phyloP scores from a whole-genome alignment of 192 early-diverging fungal species.

The Radiomyces spectabilis region DNA sequence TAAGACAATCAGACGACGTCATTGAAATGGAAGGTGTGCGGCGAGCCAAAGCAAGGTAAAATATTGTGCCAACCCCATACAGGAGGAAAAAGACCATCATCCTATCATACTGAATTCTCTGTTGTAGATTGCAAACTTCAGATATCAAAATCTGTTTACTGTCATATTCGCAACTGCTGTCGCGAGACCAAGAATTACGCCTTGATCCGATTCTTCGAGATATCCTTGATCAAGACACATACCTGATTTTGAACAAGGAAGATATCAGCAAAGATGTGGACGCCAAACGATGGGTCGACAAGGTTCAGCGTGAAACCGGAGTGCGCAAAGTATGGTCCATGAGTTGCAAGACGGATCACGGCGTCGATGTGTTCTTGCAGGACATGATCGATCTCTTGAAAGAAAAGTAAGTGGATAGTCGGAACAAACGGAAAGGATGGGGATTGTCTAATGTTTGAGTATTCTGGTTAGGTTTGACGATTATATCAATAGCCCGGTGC shows the following conservation, averaged over 20 bases:
- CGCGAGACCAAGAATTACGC: not conserved
- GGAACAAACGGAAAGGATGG: not conserved
- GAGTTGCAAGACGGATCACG: conserved; percentile 42
- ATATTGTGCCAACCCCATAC: not conserved
- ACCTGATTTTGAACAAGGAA: conserved; percentile 60
- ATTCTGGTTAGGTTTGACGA: conserved; percentile 5
- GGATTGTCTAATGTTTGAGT: not conserved
- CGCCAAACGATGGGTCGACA: not conserved
- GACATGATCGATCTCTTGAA: conserved; percentile 34
- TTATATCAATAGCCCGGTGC: conserved; percentile 20
- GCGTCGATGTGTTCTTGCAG: conserved; percentile 34
- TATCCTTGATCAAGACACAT: conserved; percentile 42
- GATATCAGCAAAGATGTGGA: conserved; percentile 25
- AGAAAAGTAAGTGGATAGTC: conserved; percentile 22
- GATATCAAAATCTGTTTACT: conserved; percentile 65
- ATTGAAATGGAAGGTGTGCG: conserved; percentile 66
- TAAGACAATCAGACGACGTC: conserved; percentile 48
- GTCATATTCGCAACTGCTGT: conserved; percentile 26
- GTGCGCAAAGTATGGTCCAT: conserved; percentile 29
- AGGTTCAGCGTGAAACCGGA: conserved; percentile 8
- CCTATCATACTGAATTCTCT: no score
- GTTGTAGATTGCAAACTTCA: conserved; percentile 33
- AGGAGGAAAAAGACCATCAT: conserved; percentile 12
- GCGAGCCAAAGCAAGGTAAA: conserved; percentile 45
- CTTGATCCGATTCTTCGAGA: conserved; percentile 29